These are phyloP conservation scores for Malassezia dermatis DNA, from an alignment of 1,284 basidiomycete species.

Conservation along the genomic window DNA sequence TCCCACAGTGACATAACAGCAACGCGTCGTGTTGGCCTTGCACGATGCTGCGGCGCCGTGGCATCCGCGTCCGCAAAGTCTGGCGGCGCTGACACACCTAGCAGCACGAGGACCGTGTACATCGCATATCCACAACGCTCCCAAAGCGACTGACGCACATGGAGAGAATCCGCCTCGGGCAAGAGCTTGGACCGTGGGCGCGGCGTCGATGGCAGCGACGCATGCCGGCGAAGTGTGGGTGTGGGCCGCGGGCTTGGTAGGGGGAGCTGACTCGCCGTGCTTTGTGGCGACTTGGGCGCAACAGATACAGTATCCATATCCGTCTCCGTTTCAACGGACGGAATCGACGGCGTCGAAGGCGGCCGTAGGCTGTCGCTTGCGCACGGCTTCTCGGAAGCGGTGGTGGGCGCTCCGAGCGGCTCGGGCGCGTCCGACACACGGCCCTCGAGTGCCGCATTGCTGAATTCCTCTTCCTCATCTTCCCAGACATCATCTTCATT, in stretches of 20 bases:
- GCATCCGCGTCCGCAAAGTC: background rate
- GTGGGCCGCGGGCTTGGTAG: background rate
- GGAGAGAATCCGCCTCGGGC: background rate
- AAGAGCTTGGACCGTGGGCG: background rate
- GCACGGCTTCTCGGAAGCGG: too few species aligned
- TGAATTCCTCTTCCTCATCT: slow-evolving; percentile 3
- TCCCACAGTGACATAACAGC: slow-evolving; percentile 59
- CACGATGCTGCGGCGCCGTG: background rate
- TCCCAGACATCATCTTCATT: slow-evolving; percentile 11
- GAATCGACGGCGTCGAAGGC: too few species aligned
- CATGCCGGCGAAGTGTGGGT: background rate
- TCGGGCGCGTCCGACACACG: background rate
- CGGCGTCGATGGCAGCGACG: background rate
- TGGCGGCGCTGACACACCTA: slow-evolving; percentile 8
- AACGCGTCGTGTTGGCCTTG: background rate
- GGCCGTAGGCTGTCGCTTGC: too few species aligned
- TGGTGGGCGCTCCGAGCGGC: background rate
- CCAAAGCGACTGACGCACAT: background rate
- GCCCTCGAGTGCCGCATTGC: background rate
- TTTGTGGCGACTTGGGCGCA: background rate
- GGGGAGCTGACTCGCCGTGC: background rate
- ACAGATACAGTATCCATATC: background rate
- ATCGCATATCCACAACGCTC: background rate
- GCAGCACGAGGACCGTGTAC: slow-evolving; percentile 6
- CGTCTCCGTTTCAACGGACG: background rate